Evolutionary conservation across 176 grass and related monocot genomes (phyloP), one percentile per base, ranked within the genome.

Genomic region (Chrysopogon serrulatus): DNA sequence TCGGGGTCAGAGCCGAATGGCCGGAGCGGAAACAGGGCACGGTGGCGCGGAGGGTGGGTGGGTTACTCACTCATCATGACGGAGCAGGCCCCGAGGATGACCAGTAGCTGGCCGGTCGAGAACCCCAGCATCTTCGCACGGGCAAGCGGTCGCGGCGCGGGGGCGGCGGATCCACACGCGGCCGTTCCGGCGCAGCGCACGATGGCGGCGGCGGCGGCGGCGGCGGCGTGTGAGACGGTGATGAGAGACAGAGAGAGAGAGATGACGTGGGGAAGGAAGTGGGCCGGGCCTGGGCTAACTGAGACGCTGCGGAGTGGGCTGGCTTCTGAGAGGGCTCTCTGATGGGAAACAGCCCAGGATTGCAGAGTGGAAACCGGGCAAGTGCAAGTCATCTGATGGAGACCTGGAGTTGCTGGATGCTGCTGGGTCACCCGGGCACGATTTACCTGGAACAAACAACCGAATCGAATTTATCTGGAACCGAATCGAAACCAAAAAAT

Each of bases 61-160:
- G 73, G 1, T 12, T 5, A 30, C 82, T 89, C 68, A 89, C 87
- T 85, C 82, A 89, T 89, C 69, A 89, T 89, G 69, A 89, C 39
- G 82, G 87, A 89, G 77, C 82, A 89, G 24, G 77, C 87, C 23
- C 87, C 87, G 40, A 85, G 87, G 87, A 81, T 81, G 82, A 85
- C 32, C 77, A 89, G 62, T 40, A 89, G 16, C 70, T 89, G 82
- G 32, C 87, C 82, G 2, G 87, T 89, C 48, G 87, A 89, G 70
- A 89, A 66, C 23, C 82, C 87, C 77, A 89, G 77, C 77, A 89
- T 89, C 70, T 33, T 69, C 70, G 39, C 28, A 6, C 37, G 15
- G 71, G 48, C 8, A 48, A 28, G 57, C 0, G 15, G 24, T 45
- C 28, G 13, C 30, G 13, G 57, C 54, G 23, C 57, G 74, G 19